phyloP scores from a whole-genome alignment of 2,329 filamentous ascomycete species.

The Sarocladiaceae sp. region DNA sequence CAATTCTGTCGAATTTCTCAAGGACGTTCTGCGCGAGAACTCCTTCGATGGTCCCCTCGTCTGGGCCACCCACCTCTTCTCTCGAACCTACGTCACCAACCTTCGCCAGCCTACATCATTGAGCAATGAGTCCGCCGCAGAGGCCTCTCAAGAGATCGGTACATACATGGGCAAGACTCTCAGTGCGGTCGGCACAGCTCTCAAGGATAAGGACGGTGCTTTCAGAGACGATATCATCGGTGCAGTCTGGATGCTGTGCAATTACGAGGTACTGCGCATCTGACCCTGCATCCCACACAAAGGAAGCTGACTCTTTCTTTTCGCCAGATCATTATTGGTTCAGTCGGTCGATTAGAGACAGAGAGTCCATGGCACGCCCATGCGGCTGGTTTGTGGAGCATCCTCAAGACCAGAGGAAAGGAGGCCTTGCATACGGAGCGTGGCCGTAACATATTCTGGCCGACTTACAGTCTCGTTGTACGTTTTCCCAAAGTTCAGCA shows the following conservation, averaged over 20 bases:
- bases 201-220: constrained; percentile 22
- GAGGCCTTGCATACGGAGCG: constrained; percentile 16
- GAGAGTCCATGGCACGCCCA: constrained; percentile 32
- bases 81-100: constrained; percentile 33
- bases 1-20: constrained; percentile 27
- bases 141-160: constrained; percentile 26
- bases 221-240: constrained; percentile 29
- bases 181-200: constrained; percentile 30
- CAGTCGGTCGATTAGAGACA: constrained; percentile 19
- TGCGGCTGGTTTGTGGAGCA: constrained; percentile 27
- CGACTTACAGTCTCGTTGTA: constrained; percentile 31
- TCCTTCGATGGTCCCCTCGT: constrained; percentile 27
- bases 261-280: constrained; percentile 27
- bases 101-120: constrained; percentile 25
- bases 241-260: constrained; percentile 33
- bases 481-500: too few relatives aligned
- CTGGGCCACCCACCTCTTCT: constrained; percentile 33
- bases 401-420: constrained; percentile 28
- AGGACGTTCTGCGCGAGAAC: constrained; percentile 20
- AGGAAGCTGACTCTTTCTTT: not conserved
- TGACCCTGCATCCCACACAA: not conserved
- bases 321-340: constrained; percentile 24
- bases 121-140: constrained; percentile 16
- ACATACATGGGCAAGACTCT: constrained; percentile 30
- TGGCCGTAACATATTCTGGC: constrained; percentile 30